These are phyloP conservation scores for Coelastrella sp. DNA, from an alignment of 139 green algal genomes.

Conservation along the genomic window DNA sequence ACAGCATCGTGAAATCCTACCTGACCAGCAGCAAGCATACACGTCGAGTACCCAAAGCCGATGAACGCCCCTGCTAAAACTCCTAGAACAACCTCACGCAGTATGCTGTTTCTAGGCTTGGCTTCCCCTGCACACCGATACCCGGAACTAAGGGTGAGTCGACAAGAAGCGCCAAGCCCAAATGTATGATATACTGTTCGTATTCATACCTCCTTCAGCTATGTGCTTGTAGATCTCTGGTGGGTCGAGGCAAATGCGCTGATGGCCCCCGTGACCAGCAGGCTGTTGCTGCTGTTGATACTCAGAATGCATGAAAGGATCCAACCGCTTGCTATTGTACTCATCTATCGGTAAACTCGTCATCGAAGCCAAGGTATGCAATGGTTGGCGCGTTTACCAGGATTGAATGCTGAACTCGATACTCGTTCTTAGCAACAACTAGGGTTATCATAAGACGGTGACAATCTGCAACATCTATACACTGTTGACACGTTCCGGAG, in stretches of 20 bases:
- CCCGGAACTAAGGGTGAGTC: too few relatives aligned
- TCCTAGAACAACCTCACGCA: slow-evolving; percentile 42
- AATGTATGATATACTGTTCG: not conserved
- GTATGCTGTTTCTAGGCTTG: slow-evolving; percentile 3
- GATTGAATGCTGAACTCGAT: too few relatives aligned
- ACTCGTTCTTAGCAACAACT: too few relatives aligned
- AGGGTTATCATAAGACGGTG: too few relatives aligned
- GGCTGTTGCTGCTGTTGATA: not conserved
- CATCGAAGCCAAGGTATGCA: too few relatives aligned
- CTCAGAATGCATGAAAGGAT: too few relatives aligned
- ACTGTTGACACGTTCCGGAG: too few relatives aligned
- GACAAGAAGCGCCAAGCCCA: not conserved
- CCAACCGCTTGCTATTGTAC: too few relatives aligned
- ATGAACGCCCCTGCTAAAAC: slow-evolving; percentile 46
- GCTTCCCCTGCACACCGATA: slow-evolving; percentile 9
- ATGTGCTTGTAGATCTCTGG: not conserved
- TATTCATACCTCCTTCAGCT: not conserved
- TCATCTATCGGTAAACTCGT: too few relatives aligned
- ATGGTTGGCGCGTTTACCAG: too few relatives aligned
- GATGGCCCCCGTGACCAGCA: not conserved
- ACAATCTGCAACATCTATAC: too few relatives aligned
- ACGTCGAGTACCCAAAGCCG: slow-evolving; percentile 40
- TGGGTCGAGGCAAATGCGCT: not conserved
- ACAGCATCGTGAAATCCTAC: not conserved
- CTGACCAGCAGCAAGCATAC: slow-evolving; percentile 44